Conservation (phyloP, 176 grass and related monocot genomes). For the Carex myosuroides region DNA sequence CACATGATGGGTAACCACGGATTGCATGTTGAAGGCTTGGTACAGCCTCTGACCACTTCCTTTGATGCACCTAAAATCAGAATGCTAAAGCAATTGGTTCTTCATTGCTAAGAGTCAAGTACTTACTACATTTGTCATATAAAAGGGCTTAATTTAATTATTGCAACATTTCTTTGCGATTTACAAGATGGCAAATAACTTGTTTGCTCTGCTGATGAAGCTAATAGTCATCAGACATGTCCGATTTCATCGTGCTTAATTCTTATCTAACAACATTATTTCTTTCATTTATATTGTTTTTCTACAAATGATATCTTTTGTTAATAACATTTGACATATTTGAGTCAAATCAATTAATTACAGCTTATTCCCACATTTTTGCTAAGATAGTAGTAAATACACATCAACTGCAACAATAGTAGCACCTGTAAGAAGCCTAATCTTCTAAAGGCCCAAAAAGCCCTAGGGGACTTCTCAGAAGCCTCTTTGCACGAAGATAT, state of each 20-base stretch:
- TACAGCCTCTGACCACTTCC: conserved; percentile 81
- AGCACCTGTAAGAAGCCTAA: conserved; percentile 92
- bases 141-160: conserved; percentile 11
- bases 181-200: background rate
- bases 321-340: background rate
- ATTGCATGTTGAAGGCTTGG: conserved; percentile 89
- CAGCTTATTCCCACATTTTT: background rate
- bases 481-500: conserved; percentile 77
- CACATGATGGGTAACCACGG: conserved; percentile 60
- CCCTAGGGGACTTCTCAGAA: conserved; percentile 54
- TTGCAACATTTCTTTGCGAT: conserved; percentile 10
- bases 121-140: background rate
- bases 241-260: background rate
- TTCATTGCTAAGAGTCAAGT: background rate
- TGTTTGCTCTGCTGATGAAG: background rate
- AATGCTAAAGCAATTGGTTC: conserved; percentile 19
- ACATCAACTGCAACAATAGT: background rate
- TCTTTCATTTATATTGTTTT: background rate
- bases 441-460: conserved; percentile 82
- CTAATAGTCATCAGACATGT: background rate
- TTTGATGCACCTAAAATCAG: conserved; percentile 75
- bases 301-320: background rate
- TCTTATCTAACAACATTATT: background rate
- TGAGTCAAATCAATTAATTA: background rate
- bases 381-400: background rate